These are phyloP conservation scores for Poa pratensis DNA, from an alignment of 176 grass and related monocot species.

Conservation along the genomic window DNA sequence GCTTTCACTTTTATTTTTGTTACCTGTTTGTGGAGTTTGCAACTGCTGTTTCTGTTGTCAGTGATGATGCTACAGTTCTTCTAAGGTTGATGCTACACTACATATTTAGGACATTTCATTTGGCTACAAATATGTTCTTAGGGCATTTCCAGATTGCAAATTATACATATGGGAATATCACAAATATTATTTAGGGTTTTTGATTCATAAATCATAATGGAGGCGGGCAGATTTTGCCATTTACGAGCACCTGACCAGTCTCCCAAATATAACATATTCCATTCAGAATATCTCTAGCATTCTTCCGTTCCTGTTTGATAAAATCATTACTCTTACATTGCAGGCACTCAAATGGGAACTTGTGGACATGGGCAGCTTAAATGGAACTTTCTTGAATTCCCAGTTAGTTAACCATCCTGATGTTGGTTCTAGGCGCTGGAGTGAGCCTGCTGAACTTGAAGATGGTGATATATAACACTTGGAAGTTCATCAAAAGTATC, in stretches of 20 bases:
- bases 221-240: neutral
- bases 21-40: conserved; percentile 29
- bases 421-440: conserved; percentile 60
- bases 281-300: neutral
- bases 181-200: neutral
- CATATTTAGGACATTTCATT: conserved; percentile 17
- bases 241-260: neutral
- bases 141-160: conserved; percentile 19
- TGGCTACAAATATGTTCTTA: neutral
- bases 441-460: conserved; percentile 57
- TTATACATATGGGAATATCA: neutral
- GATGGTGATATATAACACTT: conserved; percentile 78
- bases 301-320: conserved; percentile 9
- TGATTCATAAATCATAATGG: conserved; percentile 24
- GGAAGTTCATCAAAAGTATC: conserved; percentile 66
- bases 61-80: conserved; percentile 6
- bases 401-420: conserved; percentile 54
- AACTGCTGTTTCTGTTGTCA: neutral
- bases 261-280: neutral
- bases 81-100: conserved; percentile 14
- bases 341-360: conserved; percentile 71
- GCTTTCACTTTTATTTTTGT: neutral
- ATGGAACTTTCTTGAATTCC: conserved; percentile 76
- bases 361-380: conserved; percentile 75
- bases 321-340: conserved; percentile 35